These are phyloP conservation scores for Ceratobasidium papillatum DNA, from an alignment of 1,284 basidiomycete species.

Conservation along the genomic window DNA sequence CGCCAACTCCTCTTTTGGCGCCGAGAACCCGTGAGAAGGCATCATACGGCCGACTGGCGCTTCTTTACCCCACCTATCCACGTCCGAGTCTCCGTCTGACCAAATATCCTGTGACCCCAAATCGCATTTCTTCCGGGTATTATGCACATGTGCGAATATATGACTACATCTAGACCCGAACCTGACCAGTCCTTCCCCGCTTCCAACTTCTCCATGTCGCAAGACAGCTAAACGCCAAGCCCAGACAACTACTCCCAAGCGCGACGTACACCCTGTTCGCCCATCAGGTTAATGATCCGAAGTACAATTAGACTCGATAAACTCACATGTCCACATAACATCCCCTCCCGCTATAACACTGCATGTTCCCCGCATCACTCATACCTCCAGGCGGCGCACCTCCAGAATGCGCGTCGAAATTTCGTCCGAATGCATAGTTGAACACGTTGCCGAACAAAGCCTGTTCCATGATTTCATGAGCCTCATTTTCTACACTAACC, in stretches of 20 bases:
- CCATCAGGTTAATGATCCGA: not conserved
- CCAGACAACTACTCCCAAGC: slow-evolving; percentile 8
- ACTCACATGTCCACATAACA: slow-evolving; percentile 43
- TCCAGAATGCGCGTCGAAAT: slow-evolving; percentile 74
- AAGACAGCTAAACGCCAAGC: slow-evolving; percentile 16
- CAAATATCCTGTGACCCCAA: not conserved
- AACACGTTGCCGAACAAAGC: slow-evolving; percentile 69
- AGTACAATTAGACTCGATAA: not conserved
- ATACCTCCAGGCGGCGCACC: not conserved
- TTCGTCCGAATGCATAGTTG: slow-evolving; percentile 82
- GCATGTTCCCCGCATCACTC: slow-evolving; percentile 21
- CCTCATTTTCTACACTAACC: not conserved
- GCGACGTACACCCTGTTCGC: slow-evolving; percentile 24
- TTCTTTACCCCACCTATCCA: not conserved
- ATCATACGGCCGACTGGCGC: too few species aligned
- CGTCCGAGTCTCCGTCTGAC: not conserved
- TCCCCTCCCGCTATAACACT: slow-evolving; percentile 41
- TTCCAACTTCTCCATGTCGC: slow-evolving; percentile 37
- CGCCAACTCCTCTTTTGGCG: slow-evolving; percentile 8
- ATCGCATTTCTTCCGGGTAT: not conserved
- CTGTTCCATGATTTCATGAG: not conserved
- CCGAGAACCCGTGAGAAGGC: not conserved
- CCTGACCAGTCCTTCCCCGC: not conserved
- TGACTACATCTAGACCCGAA: not conserved
- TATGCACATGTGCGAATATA: not conserved